Evolutionary conservation across 139 green algal genomes (phyloP), one percentile per base, ranked within the genome.

Genomic region (Chlamydomonas sp.): DNA sequence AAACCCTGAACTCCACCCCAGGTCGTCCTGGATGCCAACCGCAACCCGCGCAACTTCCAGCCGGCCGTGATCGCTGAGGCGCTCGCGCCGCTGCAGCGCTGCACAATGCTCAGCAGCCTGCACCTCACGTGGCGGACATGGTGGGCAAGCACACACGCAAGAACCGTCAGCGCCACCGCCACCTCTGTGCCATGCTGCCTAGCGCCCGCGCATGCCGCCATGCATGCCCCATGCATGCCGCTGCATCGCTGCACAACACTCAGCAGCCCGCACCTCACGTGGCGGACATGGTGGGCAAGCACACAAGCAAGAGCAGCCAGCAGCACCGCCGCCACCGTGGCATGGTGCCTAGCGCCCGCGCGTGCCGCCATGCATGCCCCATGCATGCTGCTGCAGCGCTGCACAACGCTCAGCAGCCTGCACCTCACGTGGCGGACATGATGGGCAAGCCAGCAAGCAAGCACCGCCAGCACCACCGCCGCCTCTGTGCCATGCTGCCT

Each of bases 1-100:
- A 34, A 5, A 37, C 47, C 26, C 43, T 49, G 22, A 30, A 5
- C 33, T 67, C 33, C n/a, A 34, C 2, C 24, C 34, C 67, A 72
- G 67, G 20, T 72, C 1, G 47, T 72, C 10, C 29, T 72, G 4
- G 67, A 72, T 54, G 67, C 67, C 33, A 72, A 72, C 24, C 48
- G 67, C 16, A 58, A 65, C 29, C 67, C 67, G 24, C 34, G 67
- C 16, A 65, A 72, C 48, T 63, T 72, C 20, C 49, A 72, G 2
- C 48, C 34, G 6, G 22, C 34, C 3, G 5, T 35, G 3, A 3
- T 72, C 5, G 2, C 49, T 33, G 31, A 36, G 5, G 54, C 54
- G 35, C 50, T 72, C n/a, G 28, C 3, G 2, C 67, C 67, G 1
- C 65, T 72, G 24, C 8, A 20, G 3, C 26, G 48, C 29, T 72